These are phyloP conservation scores for Sporothrix inflata DNA, from an alignment of 2,329 filamentous ascomycete species.

Conservation along the genomic window DNA sequence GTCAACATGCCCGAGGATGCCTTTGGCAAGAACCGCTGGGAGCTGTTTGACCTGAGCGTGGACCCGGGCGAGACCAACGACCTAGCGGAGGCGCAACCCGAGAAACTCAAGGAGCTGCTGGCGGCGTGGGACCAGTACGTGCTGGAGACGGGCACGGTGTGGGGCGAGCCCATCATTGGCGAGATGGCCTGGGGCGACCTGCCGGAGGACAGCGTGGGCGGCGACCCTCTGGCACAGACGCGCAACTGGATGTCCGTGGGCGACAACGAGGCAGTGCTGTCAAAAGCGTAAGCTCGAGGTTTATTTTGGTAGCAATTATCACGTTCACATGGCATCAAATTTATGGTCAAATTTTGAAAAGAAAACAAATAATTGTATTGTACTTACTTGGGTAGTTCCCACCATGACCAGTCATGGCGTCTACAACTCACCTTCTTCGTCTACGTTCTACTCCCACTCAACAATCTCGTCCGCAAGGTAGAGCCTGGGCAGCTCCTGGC, in stretches of 20 bases:
- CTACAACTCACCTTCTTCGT: not conserved
- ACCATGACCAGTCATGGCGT: not conserved
- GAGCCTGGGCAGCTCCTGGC: not conserved
- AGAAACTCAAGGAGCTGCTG: conserved; percentile 40
- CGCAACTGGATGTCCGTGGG: conserved; percentile 17
- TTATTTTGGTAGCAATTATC: not conserved
- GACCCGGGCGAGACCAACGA: conserved; percentile 52
- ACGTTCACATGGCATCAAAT: not conserved
- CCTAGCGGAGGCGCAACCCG: conserved; percentile 41
- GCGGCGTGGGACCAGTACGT: conserved; percentile 44
- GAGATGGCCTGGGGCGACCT: conserved; percentile 22
- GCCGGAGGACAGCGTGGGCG: conserved; percentile 15
- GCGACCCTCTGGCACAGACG: conserved; percentile 19
- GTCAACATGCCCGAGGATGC: conserved; percentile 52
- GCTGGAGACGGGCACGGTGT: conserved; percentile 53
- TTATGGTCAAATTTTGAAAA: not conserved
- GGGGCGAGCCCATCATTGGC: conserved; percentile 17
- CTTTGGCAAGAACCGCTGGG: conserved; percentile 54
- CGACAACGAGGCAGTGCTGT: conserved; percentile 3
- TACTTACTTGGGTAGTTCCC: not conserved
- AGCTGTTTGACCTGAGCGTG: conserved; percentile 50
- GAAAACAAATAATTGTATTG: not conserved
- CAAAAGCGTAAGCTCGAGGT: not conserved
- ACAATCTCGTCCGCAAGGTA: not conserved
- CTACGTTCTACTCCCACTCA: not conserved